Conservation (phyloP, 139 green algal genomes). For the Pseudopediastrum boryanum region DNA sequence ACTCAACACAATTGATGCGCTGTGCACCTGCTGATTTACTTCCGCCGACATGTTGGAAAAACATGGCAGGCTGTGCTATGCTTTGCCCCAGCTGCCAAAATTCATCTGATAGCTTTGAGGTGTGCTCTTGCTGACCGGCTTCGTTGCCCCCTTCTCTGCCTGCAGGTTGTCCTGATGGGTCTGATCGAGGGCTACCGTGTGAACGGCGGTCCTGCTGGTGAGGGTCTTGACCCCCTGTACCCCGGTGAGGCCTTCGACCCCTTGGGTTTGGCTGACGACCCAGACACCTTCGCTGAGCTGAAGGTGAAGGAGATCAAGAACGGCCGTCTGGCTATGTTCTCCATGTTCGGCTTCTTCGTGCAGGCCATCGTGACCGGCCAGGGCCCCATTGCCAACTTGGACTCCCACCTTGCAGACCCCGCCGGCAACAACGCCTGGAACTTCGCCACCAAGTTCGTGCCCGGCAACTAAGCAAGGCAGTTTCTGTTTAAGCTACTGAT, state of each 20-base stretch:
- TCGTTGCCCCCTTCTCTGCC: neutral
- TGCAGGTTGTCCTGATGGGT: conserved; percentile 85
- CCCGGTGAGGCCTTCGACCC: conserved; percentile 94
- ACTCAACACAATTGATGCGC: no score
- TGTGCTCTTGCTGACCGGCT: neutral
- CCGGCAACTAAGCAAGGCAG: conserved; percentile 27
- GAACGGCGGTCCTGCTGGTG: conserved; percentile 89
- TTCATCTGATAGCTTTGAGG: no score
- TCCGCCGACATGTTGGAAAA: no score
- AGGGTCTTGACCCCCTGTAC: conserved; percentile 89
- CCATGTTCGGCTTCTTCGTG: conserved; percentile 87
- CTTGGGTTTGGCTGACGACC: conserved; percentile 94
- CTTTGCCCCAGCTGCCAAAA: no score
- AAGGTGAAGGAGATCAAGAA: conserved; percentile 98
- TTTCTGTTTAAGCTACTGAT: no score
- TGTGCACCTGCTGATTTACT: no score
- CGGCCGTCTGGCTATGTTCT: conserved; percentile 94
- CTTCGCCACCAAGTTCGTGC: conserved; percentile 38
- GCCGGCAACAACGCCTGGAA: conserved; percentile 69
- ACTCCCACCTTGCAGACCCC: conserved; percentile 83
- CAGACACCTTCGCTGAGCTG: conserved; percentile 83
- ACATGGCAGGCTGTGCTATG: no score
- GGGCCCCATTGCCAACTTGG: conserved; percentile 63
- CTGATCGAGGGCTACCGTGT: conserved; percentile 94
- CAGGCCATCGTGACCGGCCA: conserved; percentile 53